Conservation (phyloP, 257 asterid species). For the Solanum corneliomulleri region DNA sequence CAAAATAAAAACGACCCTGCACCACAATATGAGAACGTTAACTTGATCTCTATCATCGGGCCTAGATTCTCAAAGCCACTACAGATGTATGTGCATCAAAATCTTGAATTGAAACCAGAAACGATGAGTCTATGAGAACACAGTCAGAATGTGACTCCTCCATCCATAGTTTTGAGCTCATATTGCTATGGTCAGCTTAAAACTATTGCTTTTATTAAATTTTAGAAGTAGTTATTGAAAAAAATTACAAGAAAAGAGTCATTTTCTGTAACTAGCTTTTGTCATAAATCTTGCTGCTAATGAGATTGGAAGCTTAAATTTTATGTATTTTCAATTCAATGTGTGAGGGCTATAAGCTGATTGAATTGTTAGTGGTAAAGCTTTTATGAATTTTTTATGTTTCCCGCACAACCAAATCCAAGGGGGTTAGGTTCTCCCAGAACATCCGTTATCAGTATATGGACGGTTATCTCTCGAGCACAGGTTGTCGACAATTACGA, state of each 20-base stretch:
- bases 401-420: background rate
- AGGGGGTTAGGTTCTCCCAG: background rate
- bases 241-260: background rate
- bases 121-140: background rate
- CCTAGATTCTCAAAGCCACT: background rate
- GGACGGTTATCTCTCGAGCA: background rate
- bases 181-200: background rate
- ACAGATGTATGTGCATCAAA: background rate
- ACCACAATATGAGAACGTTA: background rate
- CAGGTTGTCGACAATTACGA: background rate
- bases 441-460: background rate
- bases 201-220: background rate
- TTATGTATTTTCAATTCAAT: background rate
- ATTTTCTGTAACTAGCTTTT: background rate
- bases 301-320: background rate
- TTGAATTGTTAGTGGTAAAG: background rate
- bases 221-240: background rate
- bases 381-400: background rate
- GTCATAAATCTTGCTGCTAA: background rate
- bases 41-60: background rate
- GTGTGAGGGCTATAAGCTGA: background rate
- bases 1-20: conserved; percentile 98
- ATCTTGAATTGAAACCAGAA: background rate
- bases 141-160: background rate
- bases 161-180: background rate